Evolutionary conservation across 2,329 filamentous ascomycete genomes (phyloP).

Genomic region (Bipolaris oryzae): DNA sequence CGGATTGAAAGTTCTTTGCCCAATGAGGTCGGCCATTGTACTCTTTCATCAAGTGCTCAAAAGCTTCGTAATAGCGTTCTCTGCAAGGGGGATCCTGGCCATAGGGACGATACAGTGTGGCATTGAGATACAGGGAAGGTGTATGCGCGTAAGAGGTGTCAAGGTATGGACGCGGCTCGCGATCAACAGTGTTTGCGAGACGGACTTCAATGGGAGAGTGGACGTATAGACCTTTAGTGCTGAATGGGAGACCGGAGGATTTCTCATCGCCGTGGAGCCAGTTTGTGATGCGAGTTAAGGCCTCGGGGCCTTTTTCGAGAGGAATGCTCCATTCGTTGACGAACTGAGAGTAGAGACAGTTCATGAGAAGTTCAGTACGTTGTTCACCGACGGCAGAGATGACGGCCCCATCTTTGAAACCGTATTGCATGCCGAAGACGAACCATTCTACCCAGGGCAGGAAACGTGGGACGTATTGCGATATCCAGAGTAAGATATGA

Average conservation of each 20-base stretch:
- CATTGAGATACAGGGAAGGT: constrained; percentile 86
- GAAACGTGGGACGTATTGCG: constrained; percentile 77
- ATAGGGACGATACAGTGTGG: constrained; percentile 86
- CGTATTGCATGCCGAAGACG: constrained; percentile 97
- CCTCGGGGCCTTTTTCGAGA: constrained; percentile 83
- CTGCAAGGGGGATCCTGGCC: constrained; percentile 76
- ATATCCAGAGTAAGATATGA: constrained; percentile 83
- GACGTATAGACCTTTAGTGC: constrained; percentile 78
- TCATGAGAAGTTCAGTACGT: constrained; percentile 84
- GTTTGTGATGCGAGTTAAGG: constrained; percentile 77
- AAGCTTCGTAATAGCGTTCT: constrained; percentile 82
- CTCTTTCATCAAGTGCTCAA: constrained; percentile 89
- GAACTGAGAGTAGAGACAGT: constrained; percentile 97
- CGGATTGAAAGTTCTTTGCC: constrained; percentile 83
- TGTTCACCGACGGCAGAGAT: constrained; percentile 81
- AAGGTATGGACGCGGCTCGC: constrained; percentile 66
- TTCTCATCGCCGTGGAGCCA: constrained; percentile 83
- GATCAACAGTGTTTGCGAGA: constrained; percentile 70
- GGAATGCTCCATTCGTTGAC: constrained; percentile 99
- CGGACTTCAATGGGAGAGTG: constrained; percentile 94
- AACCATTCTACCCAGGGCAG: constrained; percentile 94
- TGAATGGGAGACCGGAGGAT: constrained; percentile 75
- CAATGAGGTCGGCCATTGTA: constrained; percentile 84
- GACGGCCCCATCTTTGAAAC: constrained; percentile 73
- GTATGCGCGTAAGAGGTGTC: constrained; percentile 72